Evolutionary conservation across 2,329 filamentous ascomycete genomes (phyloP).

Genomic region (Trichoderma sp.): DNA sequence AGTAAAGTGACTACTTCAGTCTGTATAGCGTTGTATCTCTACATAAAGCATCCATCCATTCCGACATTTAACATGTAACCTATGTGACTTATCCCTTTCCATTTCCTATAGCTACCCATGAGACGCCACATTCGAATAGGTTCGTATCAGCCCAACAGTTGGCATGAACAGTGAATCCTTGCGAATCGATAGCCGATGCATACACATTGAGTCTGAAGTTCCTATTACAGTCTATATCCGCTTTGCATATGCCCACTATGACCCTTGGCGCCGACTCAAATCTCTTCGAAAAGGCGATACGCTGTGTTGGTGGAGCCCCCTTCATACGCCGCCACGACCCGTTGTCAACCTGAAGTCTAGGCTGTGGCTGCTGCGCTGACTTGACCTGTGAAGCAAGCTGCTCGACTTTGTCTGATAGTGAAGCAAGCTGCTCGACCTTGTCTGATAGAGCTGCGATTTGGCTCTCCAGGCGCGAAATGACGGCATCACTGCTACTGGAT

Average conservation of each 20-base stretch:
- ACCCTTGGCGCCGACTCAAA: background rate
- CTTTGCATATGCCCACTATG: background rate
- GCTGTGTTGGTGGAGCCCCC: background rate
- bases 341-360: background rate
- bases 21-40: no score
- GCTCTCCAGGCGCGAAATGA: background rate
- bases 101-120: background rate
- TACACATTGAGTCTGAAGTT: background rate
- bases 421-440: background rate
- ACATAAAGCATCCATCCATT: no score
- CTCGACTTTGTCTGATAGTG: background rate
- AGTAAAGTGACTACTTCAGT: no score
- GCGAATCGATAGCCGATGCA: background rate
- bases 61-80: background rate
- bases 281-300: background rate
- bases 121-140: background rate
- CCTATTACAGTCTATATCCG: background rate
- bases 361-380: background rate
- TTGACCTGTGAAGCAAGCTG: background rate
- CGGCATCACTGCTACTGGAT: background rate
- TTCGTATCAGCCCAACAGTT: background rate
- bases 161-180: background rate
- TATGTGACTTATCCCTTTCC: background rate
- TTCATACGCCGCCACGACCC: background rate
- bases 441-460: background rate